A percentile compares a stretch with the other conserved stretches of the same genome.
Conservation (phyloP, 805 yeast genomes). For the Suhomyces sp. region DNA sequence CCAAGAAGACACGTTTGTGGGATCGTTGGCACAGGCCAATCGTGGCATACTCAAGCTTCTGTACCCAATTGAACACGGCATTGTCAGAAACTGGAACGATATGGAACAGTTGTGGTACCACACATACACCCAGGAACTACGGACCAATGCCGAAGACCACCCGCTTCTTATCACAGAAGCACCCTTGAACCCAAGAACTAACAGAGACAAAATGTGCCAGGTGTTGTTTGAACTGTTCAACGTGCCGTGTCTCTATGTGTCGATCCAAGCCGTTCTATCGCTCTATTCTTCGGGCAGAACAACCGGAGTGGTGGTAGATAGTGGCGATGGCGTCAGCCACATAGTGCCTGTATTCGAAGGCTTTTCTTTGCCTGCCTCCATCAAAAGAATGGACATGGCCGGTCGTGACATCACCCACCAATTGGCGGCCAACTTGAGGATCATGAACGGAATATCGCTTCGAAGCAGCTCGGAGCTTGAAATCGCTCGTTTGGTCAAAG, state of each 20-base stretch:
- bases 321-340: conserved; percentile 92
- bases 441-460: conserved; percentile 58
- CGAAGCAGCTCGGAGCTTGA: conserved; percentile 78
- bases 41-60: conserved; percentile 71
- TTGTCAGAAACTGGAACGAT: conserved; percentile 78
- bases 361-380: conserved; percentile 69
- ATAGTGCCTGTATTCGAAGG: conserved; percentile 91
- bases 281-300: conserved; percentile 87
- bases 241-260: conserved; percentile 70
- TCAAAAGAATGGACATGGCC: conserved; percentile 73
- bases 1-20: conserved; percentile 61
- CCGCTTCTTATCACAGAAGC: conserved; percentile 88
- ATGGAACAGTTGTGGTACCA: conserved; percentile 81
- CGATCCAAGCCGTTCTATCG: conserved; percentile 76
- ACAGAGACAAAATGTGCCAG: conserved; percentile 62
- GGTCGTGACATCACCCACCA: conserved; percentile 84
- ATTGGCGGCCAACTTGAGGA: conserved; percentile 64
- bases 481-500: conserved; percentile 75
- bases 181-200: conserved; percentile 68
- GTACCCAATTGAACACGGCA: conserved; percentile 79
- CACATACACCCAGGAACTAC: conserved; percentile 55
- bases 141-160: conserved; percentile 69
- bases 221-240: conserved; percentile 68
- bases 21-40: conserved; percentile 67
- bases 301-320: conserved; percentile 83